Percentiles rank a stretch among this genome's conserved stretches.
Conservation (phyloP, 805 yeast genomes). For the Lipomyces oligophaga region DNA sequence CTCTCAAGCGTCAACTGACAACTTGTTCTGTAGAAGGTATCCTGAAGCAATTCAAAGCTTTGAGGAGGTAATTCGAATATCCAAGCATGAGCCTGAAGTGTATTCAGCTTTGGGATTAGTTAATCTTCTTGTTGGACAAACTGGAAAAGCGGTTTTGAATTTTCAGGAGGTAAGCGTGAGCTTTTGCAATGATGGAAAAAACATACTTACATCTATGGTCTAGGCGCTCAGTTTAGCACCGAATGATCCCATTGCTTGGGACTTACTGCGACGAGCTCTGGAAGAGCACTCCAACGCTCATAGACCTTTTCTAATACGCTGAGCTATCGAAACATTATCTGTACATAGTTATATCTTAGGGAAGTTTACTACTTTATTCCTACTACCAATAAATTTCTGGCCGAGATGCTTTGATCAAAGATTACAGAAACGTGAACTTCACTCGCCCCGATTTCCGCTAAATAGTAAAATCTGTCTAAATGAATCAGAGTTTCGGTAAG, state of each 20-base stretch:
- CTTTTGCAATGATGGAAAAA: background rate
- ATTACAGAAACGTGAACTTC: slow-evolving; percentile 24
- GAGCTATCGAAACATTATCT: too few species aligned
- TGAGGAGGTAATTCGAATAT: slow-evolving; percentile 64
- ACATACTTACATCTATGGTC: background rate
- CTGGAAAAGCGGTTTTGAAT: slow-evolving; percentile 64
- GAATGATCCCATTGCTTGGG: slow-evolving; percentile 78
- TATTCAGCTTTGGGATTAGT: slow-evolving; percentile 83
- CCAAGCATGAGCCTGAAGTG: slow-evolving; percentile 68
- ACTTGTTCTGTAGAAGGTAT: slow-evolving; percentile 36
- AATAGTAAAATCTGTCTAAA: slow-evolving; percentile 24
- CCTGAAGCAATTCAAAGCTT: slow-evolving; percentile 72
- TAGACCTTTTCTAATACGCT: background rate
- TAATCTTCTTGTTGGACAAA: slow-evolving; percentile 63
- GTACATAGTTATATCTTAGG: too few species aligned
- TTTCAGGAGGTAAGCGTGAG: slow-evolving; percentile 51
- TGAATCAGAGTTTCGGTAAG: slow-evolving; percentile 29
- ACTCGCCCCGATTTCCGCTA: slow-evolving; percentile 21
- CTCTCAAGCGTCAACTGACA: background rate
- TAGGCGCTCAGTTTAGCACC: slow-evolving; percentile 71
- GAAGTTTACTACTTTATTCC: slow-evolving; percentile 17
- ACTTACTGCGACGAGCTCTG: slow-evolving; percentile 68
- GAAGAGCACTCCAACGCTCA: slow-evolving; percentile 24
- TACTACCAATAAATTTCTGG: slow-evolving; percentile 28
- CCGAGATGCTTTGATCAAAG: slow-evolving; percentile 27